Evolutionary conservation across 2,329 filamentous ascomycete genomes (phyloP), one percentile per base, ranked within the genome.

Genomic region (Leptographium flavum): DNA sequence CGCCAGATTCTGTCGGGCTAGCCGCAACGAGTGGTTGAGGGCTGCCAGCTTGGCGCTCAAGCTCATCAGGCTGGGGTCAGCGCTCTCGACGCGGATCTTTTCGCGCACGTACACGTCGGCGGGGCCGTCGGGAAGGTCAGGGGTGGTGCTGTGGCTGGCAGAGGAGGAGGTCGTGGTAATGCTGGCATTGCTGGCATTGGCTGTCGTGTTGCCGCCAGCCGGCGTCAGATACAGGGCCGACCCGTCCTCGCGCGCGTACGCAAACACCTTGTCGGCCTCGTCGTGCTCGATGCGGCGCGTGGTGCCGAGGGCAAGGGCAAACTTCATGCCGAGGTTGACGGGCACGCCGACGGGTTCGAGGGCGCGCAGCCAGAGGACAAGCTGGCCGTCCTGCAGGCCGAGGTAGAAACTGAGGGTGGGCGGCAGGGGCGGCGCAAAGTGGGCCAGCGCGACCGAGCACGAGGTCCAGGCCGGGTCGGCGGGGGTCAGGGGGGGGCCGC

Each of bases 51-150:
- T 95, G 5, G 87, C 82, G 60, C 85, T 81, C 30, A 92, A 70
- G 31, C 84, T 82, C 59, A 95, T 79, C 52, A 95, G 60, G 54
- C 79, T 88, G 1, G 90, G 90, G 60, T 96, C 88, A 45, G 87
- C 85, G 55, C 79, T 90, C 61, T 94, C 88, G 2, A 95, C 81
- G 35, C 83, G 73, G 5, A 94, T 76, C 65, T 95, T 95, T 60
- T 95, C 90, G 53, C 81, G 79, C 39, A 96, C 90, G 51, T 78
- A 81, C 3, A 95, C 87, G 49, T 92, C 79, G 3, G 78, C 71
- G 5, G 75, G 74, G 14, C 66, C 67, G 52, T 45, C 5, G 30
- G 61, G 70, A 28, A 38, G 4, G 22, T 42, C 11, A 23, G 2
- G 33, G 21, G 6, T 23, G 43, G 15, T 31, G 49, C 46, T 47